Conservation (phyloP, 257 asterid genomes). For the Solanum okadae region DNA sequence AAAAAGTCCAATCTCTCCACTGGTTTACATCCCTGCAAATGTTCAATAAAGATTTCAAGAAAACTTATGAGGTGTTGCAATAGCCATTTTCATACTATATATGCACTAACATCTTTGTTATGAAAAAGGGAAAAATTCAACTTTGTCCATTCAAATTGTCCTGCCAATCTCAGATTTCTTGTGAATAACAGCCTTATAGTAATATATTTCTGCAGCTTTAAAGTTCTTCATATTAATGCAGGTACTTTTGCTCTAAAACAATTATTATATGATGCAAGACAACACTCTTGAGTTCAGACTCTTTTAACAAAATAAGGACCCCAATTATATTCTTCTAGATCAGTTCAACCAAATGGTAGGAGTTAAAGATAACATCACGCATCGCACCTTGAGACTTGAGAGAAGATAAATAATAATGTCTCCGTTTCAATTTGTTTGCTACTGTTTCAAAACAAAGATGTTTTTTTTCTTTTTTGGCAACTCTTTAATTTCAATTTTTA, state of each 20-base stretch:
- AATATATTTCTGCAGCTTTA: not conserved
- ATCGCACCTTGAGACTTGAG: not conserved
- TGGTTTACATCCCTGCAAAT: slow-evolving; percentile 51
- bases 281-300: not conserved
- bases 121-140: too few species aligned
- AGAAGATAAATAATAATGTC: too few species aligned
- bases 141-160: not conserved
- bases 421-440: too few species aligned
- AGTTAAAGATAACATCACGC: not conserved
- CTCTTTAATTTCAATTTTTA: too few species aligned
- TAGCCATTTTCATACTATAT: not conserved
- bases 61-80: not conserved
- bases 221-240: not conserved
- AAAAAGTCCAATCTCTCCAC: slow-evolving; percentile 38
- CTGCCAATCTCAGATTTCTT: not conserved
- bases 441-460: too few species aligned
- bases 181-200: not conserved
- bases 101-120: not conserved
- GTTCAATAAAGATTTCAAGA: not conserved
- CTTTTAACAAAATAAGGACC: not conserved
- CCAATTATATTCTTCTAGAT: not conserved
- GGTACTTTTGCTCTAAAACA: not conserved
- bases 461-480: too few species aligned
- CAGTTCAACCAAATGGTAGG: not conserved
- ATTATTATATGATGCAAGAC: not conserved